Evolutionary conservation across 2,329 filamentous ascomycete genomes (phyloP).

Genomic region (Cadophora malorum): DNA sequence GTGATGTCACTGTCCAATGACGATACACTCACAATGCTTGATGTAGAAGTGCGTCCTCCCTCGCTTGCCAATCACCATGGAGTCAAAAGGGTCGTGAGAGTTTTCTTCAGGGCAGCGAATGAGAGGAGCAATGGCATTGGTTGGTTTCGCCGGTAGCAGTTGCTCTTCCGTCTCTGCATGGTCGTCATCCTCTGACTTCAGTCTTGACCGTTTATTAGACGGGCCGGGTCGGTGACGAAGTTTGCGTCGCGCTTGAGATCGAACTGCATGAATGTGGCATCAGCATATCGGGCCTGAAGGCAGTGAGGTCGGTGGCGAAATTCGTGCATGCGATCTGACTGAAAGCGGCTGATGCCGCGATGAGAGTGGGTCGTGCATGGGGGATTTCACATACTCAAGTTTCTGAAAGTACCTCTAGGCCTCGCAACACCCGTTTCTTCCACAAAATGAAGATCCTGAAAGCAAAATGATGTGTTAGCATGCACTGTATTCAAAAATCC

Average conservation of each 20-base stretch:
- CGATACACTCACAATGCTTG: slow-evolving; percentile 16
- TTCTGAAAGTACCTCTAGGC: slow-evolving; percentile 22
- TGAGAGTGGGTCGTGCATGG: not conserved
- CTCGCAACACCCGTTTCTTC: slow-evolving; percentile 25
- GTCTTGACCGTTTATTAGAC: not conserved
- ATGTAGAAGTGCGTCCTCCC: slow-evolving; percentile 19
- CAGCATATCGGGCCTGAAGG: not conserved
- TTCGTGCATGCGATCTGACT: not conserved
- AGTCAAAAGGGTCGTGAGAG: slow-evolving; percentile 14
- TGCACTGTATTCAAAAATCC: slow-evolving; percentile 16
- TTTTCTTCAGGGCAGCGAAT: slow-evolving; percentile 12
- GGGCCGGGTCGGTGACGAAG: not conserved
- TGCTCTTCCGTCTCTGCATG: not conserved
- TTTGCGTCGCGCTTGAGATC: slow-evolving; percentile 27
- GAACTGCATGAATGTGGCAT: slow-evolving; percentile 11
- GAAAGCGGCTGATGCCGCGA: not conserved
- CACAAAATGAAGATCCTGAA: slow-evolving; percentile 27
- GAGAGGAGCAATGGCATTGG: not conserved
- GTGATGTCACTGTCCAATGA: not conserved
- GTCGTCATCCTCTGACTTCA: not conserved
- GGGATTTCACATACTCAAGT: slow-evolving; percentile 19
- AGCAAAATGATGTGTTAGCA: not conserved
- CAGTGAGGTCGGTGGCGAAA: not conserved
- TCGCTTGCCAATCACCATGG: slow-evolving; percentile 11
- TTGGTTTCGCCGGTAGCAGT: not conserved